phyloP scores from a whole-genome alignment of 768 basidiomycete species.

The Psilocybe cubensis region DNA sequence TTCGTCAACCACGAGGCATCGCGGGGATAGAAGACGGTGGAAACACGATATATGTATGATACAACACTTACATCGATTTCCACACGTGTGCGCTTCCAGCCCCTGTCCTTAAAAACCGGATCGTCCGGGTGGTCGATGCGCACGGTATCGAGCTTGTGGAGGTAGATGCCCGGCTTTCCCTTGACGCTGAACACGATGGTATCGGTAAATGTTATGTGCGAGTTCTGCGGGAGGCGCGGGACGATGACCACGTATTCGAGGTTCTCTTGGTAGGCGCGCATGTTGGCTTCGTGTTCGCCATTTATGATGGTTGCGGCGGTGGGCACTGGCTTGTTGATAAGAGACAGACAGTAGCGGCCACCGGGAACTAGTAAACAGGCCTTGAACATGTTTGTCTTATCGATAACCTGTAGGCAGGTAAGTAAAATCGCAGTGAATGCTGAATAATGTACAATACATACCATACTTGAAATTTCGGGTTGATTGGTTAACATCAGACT shows the following conservation, averaged over 20 bases:
- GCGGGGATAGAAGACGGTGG: neutral
- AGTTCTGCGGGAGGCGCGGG: conserved; percentile 17
- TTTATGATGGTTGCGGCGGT: conserved; percentile 17
- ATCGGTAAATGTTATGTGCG: conserved; percentile 10
- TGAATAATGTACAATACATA: neutral
- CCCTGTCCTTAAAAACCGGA: conserved; percentile 15
- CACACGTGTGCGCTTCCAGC: conserved; percentile 23
- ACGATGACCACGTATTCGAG: conserved; percentile 14
- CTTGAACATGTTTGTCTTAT: neutral
- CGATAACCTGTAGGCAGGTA: neutral
- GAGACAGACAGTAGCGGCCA: conserved; percentile 3
- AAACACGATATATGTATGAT: neutral
- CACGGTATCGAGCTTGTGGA: conserved; percentile 11
- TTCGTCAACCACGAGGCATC: neutral
- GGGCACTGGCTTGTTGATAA: conserved; percentile 7
- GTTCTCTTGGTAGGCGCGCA: neutral
- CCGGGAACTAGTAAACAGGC: conserved; percentile 7
- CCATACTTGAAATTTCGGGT: neutral
- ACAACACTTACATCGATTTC: conserved; percentile 22
- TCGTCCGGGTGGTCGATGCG: conserved; percentile 21
- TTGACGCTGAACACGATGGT: conserved; percentile 24
- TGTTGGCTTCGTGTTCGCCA: conserved; percentile 8
- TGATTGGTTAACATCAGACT: conserved; percentile 3
- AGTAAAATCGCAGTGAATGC: neutral
- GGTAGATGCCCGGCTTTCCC: conserved; percentile 25